A percentile compares a stretch with the other conserved stretches of the same genome.
Conservation (phyloP, 805 yeast species). For the Vanderwaltozyma polyspora region DNA sequence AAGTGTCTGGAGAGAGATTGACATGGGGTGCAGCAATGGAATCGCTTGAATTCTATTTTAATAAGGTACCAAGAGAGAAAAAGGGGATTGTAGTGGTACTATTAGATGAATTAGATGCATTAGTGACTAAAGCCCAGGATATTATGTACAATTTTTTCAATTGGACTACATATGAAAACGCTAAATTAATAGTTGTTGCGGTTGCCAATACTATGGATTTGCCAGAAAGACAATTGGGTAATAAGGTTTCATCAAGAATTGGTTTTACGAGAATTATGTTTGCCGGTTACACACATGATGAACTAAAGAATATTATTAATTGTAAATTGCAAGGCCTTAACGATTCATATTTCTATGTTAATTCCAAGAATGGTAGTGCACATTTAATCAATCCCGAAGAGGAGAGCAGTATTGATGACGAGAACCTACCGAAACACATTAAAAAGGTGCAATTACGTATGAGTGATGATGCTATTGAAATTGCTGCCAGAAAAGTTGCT, state of each 20-base stretch:
- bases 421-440: slow-evolving; percentile 9
- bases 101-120: slow-evolving; percentile 88
- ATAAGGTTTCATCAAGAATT: slow-evolving; percentile 81
- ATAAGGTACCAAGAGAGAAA: slow-evolving; percentile 25
- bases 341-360: slow-evolving; percentile 25
- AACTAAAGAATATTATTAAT: slow-evolving; percentile 62
- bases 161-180: slow-evolving; percentile 82
- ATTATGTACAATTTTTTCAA: slow-evolving; percentile 94
- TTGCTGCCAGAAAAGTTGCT: slow-evolving; percentile 89
- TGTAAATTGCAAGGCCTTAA: slow-evolving; percentile 50
- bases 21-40: slow-evolving; percentile 55
- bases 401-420: slow-evolving; percentile 2
- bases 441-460: slow-evolving; percentile 28
- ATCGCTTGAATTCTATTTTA: slow-evolving; percentile 61
- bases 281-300: slow-evolving; percentile 75
- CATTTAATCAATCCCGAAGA: slow-evolving; percentile 18
- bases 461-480: slow-evolving; percentile 70
- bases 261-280: slow-evolving; percentile 83
- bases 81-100: slow-evolving; percentile 52
- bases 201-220: slow-evolving; percentile 96
- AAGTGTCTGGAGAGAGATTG: slow-evolving; percentile 48
- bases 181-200: slow-evolving; percentile 78
- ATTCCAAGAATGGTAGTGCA: slow-evolving; percentile 29
- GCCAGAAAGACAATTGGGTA: slow-evolving; percentile 79
- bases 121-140: slow-evolving; percentile 64